A percentile compares a stretch with the other conserved stretches of the same genome.
Conservation (phyloP, 495 filamentous ascomycete species). For the Penicillium riverlandense region DNA sequence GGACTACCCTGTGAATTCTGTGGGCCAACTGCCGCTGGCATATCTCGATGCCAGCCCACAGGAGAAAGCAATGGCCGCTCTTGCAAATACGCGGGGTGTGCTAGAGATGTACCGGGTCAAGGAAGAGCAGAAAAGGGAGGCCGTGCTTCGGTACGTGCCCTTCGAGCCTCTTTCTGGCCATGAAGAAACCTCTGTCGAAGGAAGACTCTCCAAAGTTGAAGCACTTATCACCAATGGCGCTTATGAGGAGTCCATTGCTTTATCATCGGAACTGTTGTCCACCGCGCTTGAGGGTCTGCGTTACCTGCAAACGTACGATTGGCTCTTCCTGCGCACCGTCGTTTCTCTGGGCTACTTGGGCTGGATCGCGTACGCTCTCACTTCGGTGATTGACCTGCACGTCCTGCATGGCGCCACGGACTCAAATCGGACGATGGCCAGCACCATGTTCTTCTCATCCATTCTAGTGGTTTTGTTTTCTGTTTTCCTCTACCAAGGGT, state of each 20-base stretch:
- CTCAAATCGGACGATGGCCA: conserved; percentile 55
- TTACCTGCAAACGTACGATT: conserved; percentile 95
- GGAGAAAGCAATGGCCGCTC: conserved; percentile 76
- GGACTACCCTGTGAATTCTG: conserved; percentile 93
- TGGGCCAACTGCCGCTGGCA: conserved; percentile 82
- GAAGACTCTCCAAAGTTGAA: conserved; percentile 61
- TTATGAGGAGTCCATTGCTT: conserved; percentile 67
- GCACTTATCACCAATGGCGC: conserved; percentile 56
- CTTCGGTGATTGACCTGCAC: conserved; percentile 84
- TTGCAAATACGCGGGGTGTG: conserved; percentile 83
- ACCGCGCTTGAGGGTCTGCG: conserved; percentile 76
- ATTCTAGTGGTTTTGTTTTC: conserved; percentile 69
- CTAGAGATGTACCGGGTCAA: conserved; percentile 97
- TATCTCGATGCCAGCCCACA: conserved; percentile 65
- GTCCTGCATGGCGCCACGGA: conserved; percentile 69
- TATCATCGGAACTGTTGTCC: conserved; percentile 68
- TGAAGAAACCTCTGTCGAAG: conserved; percentile 54
- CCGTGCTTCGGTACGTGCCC: conserved; percentile 68
- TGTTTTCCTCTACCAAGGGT: conserved; percentile 69
- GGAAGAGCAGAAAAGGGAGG: conserved; percentile 73
- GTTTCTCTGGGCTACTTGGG: conserved; percentile 92
- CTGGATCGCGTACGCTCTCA: conserved; percentile 93
- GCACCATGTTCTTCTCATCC: conserved; percentile 64
- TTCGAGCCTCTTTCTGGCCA: conserved; percentile 53
- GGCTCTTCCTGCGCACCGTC: conserved; percentile 92